phyloP scores from a whole-genome alignment of 805 yeast genomes.

The Hyphopichia homilentoma region DNA sequence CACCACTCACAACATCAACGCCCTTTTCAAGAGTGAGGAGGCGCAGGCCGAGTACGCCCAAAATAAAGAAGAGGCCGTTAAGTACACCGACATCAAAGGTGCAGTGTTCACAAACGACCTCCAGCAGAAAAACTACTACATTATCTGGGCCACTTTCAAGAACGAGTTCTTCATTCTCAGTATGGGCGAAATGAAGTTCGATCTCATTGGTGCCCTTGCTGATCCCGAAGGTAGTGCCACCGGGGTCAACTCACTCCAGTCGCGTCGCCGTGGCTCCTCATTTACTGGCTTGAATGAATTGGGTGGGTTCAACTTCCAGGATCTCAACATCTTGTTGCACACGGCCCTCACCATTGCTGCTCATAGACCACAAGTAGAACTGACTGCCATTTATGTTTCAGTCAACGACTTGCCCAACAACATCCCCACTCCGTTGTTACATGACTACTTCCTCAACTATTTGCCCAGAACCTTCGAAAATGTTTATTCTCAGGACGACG shows the following conservation, averaged over 20 bases:
- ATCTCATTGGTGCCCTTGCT: constrained; percentile 15
- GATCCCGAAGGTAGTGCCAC: constrained; percentile 9
- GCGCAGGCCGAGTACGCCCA: constrained; percentile 7
- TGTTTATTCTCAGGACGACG: constrained; percentile 8
- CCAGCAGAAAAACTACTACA: constrained; percentile 32
- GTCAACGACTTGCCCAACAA: constrained; percentile 30
- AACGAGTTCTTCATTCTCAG: constrained; percentile 20
- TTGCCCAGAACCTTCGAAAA: constrained; percentile 16
- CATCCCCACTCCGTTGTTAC: constrained; percentile 31
- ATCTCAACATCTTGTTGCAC: constrained; percentile 30
- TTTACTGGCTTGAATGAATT: constrained; percentile 35
- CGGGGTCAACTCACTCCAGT: constrained; percentile 5
- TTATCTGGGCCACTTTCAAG: constrained; percentile 27
- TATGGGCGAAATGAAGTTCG: constrained; percentile 34
- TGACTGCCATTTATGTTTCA: constrained; percentile 18
- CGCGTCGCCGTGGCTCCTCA: constrained; percentile 28
- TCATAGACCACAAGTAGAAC: constrained; percentile 10
- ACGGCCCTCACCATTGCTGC: constrained; percentile 26
- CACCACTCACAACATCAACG: constrained; percentile 6
- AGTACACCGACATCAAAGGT: constrained; percentile 25
- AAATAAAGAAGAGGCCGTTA: constrained; percentile 5
- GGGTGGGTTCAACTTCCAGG: constrained; percentile 40
- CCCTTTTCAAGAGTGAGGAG: constrained; percentile 5
- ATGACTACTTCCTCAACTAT: constrained; percentile 34
- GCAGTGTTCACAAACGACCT: constrained; percentile 38